A percentile compares a stretch with the other conserved stretches of the same genome.
Conservation (phyloP, 192 early-diverging fungal genomes). For the Chytriomyces sp. region DNA sequence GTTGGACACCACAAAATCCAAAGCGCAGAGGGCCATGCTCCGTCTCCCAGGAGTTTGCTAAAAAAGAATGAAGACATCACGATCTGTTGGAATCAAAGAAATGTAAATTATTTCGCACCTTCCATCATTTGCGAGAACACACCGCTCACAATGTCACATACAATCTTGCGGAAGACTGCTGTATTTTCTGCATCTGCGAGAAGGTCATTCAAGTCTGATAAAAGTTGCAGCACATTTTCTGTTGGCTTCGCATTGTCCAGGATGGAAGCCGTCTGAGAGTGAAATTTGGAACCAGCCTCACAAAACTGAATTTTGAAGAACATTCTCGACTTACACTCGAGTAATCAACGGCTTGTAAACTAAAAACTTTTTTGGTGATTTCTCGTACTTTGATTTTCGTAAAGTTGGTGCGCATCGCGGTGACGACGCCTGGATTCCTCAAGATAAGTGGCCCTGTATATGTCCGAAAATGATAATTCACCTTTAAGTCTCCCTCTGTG, state of each 20-base stretch:
- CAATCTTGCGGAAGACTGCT: conserved; percentile 13
- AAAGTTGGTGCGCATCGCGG: conserved; percentile 20
- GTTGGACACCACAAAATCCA: conserved; percentile 59
- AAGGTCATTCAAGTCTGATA: conserved; percentile 17
- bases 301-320: conserved; percentile 12
- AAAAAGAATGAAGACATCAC: neutral
- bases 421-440: conserved; percentile 19
- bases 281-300: neutral
- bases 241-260: conserved; percentile 44
- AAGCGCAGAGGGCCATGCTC: conserved; percentile 38
- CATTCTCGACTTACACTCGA: conserved; percentile 33
- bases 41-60: conserved; percentile 35
- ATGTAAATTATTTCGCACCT: neutral
- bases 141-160: conserved; percentile 12
- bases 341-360: conserved; percentile 51
- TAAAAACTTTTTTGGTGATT: conserved; percentile 40
- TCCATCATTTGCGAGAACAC: conserved; percentile 16
- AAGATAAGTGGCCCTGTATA: neutral
- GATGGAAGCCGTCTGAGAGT: conserved; percentile 39
- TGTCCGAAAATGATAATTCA: conserved; percentile 9
- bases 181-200: conserved; percentile 7
- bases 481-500: conserved; percentile 27
- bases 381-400: conserved; percentile 7
- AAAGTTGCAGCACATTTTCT: conserved; percentile 37
- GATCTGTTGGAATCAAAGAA: neutral